A percentile compares a stretch with the other conserved stretches of the same genome.
These are phyloP conservation scores for Tephrocybe sp. DNA, from an alignment of 768 basidiomycete species.

Conservation along the genomic window DNA sequence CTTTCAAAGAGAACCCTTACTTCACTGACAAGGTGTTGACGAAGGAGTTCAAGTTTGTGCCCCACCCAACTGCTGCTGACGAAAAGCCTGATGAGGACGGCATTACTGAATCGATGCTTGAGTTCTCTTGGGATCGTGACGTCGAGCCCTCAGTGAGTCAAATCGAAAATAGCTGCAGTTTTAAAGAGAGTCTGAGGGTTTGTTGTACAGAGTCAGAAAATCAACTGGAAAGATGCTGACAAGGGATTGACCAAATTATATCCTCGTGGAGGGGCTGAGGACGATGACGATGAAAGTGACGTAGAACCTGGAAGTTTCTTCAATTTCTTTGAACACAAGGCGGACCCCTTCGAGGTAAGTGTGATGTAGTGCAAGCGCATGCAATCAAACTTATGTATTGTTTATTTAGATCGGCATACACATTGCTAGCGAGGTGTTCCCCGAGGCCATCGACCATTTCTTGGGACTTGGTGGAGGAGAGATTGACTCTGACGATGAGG, in stretches of 20 bases:
- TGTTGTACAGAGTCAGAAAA: conserved; percentile 50
- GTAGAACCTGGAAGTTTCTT: conserved; percentile 79
- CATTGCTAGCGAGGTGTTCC: conserved; percentile 78
- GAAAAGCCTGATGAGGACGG: conserved; percentile 72
- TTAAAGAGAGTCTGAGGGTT: conserved; percentile 9
- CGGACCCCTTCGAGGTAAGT: conserved; percentile 64
- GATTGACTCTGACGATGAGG: conserved; percentile 62
- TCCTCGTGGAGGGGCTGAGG: conserved; percentile 60
- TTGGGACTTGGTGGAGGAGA: conserved; percentile 64
- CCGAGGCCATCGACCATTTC: conserved; percentile 81
- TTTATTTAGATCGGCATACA: conserved; percentile 58
- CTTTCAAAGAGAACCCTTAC: conserved; percentile 86
- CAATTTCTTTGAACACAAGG: conserved; percentile 74
- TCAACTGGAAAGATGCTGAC: conserved; percentile 78
- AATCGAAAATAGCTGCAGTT: neutral
- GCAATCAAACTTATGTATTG: conserved; percentile 23
- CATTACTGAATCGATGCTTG: conserved; percentile 72
- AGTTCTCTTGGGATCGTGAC: conserved; percentile 79
- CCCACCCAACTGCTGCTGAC: conserved; percentile 46
- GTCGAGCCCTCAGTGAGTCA: conserved; percentile 58
- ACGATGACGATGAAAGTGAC: conserved; percentile 53
- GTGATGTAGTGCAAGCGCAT: neutral
- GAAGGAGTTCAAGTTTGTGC: conserved; percentile 77
- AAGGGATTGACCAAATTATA: conserved; percentile 79
- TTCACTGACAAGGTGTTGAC: conserved; percentile 74